Evolutionary conservation across 441 rosid species (phyloP).

Genomic region (Populus hybrid): DNA sequence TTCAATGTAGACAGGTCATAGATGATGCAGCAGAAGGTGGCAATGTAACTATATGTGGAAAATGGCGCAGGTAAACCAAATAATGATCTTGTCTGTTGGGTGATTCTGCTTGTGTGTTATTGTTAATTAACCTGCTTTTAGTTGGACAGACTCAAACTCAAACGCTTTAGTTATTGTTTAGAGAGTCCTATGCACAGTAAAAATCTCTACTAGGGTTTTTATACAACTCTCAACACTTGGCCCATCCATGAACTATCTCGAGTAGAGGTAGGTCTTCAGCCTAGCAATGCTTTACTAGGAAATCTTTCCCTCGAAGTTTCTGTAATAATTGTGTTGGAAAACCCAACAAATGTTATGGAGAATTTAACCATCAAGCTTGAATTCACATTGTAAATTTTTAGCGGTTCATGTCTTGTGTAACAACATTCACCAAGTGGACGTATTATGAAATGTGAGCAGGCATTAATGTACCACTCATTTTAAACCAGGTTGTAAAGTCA

Average conservation of each 20-base stretch:
- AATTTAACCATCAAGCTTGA: neutral
- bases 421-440: neutral
- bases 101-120: slow-evolving; percentile 2
- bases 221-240: too few relatives aligned
- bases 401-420: neutral
- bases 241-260: neutral
- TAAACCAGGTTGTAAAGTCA: neutral
- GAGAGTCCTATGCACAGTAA: neutral
- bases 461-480: neutral
- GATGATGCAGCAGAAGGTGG: slow-evolving; percentile 34
- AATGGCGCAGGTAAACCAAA: slow-evolving; percentile 81
- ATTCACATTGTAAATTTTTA: neutral
- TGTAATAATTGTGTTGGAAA: neutral
- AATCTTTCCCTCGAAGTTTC: neutral
- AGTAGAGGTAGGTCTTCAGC: neutral
- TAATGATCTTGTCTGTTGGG: slow-evolving; percentile 2
- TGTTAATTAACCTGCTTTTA: neutral
- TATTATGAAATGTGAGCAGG: neutral
- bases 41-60: slow-evolving; percentile 68
- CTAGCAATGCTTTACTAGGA: neutral
- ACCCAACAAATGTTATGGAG: neutral
- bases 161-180: neutral
- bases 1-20: slow-evolving; percentile 59
- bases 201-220: neutral
- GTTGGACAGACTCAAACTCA: neutral